phyloP scores from a whole-genome alignment of 306 rosid genomes.

The Vicia sativa region DNA sequence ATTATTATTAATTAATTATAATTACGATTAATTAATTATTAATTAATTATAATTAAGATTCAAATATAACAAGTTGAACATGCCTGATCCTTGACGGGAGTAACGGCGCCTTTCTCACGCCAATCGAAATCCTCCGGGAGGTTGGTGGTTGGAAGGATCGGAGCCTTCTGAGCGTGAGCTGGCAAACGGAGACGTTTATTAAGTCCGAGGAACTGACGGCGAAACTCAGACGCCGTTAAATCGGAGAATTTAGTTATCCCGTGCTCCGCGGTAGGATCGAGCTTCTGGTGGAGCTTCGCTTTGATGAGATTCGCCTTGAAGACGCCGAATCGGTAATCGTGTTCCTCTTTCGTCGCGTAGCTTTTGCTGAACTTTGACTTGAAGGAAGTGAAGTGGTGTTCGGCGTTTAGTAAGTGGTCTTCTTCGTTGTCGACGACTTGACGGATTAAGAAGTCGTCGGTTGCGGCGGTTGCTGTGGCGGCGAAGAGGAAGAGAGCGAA shows the following conservation, averaged over 20 bases:
- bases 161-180: conserved; percentile 67
- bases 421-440: conserved; percentile 69
- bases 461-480: conserved; percentile 40
- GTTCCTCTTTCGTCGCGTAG: conserved; percentile 69
- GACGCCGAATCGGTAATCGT: conserved; percentile 72
- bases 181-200: conserved; percentile 76
- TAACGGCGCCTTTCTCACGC: conserved; percentile 90
- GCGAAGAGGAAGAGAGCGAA: conserved; percentile 42
- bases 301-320: conserved; percentile 74
- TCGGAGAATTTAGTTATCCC: conserved; percentile 90
- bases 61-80: background rate
- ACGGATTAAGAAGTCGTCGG: conserved; percentile 62
- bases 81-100: conserved; percentile 83
- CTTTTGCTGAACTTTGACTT: conserved; percentile 62
- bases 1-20: background rate
- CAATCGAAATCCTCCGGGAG: conserved; percentile 87
- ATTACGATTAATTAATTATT: background rate
- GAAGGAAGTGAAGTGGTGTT: conserved; percentile 73
- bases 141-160: conserved; percentile 74
- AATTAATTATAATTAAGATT: background rate
- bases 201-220: conserved; percentile 68
- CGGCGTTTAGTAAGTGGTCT: conserved; percentile 62
- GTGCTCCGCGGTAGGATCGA: conserved; percentile 85
- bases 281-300: conserved; percentile 71
- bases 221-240: conserved; percentile 77